Evolutionary conservation across 2,329 filamentous ascomycete genomes (phyloP).

Genomic region (Pseudogymnoascus verrucosus): DNA sequence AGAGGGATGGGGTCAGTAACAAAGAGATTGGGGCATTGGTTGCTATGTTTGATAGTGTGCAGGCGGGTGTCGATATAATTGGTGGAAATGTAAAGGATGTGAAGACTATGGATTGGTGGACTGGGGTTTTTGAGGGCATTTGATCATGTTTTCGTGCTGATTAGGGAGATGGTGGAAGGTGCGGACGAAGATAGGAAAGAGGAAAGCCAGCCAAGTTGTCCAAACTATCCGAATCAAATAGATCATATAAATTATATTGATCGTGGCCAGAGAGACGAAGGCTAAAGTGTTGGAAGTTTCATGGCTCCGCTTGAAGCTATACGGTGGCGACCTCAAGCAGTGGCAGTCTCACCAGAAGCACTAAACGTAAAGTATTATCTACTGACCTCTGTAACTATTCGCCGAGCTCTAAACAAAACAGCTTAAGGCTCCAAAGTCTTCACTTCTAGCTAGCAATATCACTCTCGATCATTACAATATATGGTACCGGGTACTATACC

Average conservation of each 20-base stretch:
- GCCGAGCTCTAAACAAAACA: background rate
- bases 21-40: constrained; percentile 26
- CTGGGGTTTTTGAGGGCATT: constrained; percentile 15
- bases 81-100: constrained; percentile 25
- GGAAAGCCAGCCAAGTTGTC: background rate
- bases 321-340: no score
- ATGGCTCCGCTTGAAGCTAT: background rate
- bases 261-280: background rate
- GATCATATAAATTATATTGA: background rate
- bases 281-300: background rate
- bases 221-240: background rate
- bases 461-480: background rate
- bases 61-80: constrained; percentile 12
- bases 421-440: background rate
- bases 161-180: background rate
- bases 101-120: constrained; percentile 38
- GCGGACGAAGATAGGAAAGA: background rate
- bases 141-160: background rate
- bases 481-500: no score
- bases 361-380: no score
- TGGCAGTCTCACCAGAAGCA: no score
- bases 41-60: constrained; percentile 19
- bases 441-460: background rate
- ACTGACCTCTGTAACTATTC: no score
- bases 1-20: constrained; percentile 22